Conservation (phyloP, 2,329 filamentous ascomycete genomes). For the Xylaria sp. region DNA sequence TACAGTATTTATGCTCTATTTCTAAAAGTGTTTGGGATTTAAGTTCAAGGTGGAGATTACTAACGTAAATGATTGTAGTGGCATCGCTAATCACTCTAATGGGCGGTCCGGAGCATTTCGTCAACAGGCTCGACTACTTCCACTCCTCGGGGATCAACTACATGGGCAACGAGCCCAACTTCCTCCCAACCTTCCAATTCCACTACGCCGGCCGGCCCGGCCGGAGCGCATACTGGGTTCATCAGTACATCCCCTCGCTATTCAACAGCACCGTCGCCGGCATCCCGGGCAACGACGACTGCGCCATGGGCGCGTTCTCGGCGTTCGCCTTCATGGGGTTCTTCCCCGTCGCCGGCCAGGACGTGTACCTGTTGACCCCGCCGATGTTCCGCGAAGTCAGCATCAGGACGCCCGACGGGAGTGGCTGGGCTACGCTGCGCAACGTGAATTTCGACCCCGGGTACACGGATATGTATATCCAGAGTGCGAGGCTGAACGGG, state of each 20-base stretch:
- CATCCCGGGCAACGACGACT: slow-evolving; percentile 67
- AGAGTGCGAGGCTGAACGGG: slow-evolving; percentile 68
- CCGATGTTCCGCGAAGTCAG: slow-evolving; percentile 63
- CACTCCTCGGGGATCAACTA: slow-evolving; percentile 74
- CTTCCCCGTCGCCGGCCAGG: slow-evolving; percentile 65
- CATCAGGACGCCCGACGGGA: slow-evolving; percentile 42
- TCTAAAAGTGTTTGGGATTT: no score
- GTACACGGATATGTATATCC: slow-evolving; percentile 65
- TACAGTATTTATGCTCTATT: not conserved
- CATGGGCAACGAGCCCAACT: slow-evolving; percentile 72
- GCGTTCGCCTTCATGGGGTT: slow-evolving; percentile 64
- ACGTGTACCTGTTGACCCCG: slow-evolving; percentile 64
- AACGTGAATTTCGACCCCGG: slow-evolving; percentile 51
- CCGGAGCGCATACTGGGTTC: slow-evolving; percentile 64
- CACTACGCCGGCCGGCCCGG: slow-evolving; percentile 76
- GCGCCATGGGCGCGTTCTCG: slow-evolving; percentile 65
- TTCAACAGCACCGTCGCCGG: slow-evolving; percentile 74
- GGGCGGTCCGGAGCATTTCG: slow-evolving; percentile 68
- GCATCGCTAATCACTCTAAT: slow-evolving; percentile 55
- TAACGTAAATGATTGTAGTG: slow-evolving; percentile 24
- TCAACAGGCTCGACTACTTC: slow-evolving; percentile 71
- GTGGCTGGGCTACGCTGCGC: slow-evolving; percentile 64
- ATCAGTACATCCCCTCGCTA: slow-evolving; percentile 72
- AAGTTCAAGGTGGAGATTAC: not conserved
- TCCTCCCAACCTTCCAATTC: slow-evolving; percentile 65